A percentile compares a stretch with the other conserved stretches of the same genome.
phyloP scores from a whole-genome alignment of 1,284 basidiomycete species.

The Gymnopus androsaceus region DNA sequence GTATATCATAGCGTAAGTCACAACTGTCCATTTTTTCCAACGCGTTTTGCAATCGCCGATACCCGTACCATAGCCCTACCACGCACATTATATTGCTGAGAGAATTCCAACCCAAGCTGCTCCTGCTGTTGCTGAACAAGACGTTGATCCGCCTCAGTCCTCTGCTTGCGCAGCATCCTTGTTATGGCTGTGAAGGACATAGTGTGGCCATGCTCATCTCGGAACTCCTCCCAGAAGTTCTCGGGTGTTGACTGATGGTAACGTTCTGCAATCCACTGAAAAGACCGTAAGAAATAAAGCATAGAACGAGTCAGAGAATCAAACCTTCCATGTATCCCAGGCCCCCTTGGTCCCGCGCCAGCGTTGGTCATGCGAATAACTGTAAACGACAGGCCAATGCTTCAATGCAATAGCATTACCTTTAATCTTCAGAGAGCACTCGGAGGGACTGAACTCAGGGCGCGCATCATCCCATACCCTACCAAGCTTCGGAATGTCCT shows the following conservation, averaged over 20 bases:
- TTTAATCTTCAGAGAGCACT: slow-evolving; percentile 1
- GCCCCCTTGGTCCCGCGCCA: background rate
- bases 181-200: background rate
- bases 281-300: background rate
- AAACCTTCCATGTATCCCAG: background rate
- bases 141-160: background rate
- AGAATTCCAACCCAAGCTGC: background rate
- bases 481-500: background rate
- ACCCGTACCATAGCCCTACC: background rate
- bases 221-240: background rate
- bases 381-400: background rate
- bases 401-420: background rate
- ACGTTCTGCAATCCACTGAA: background rate
- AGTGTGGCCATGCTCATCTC: background rate
- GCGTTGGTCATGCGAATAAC: background rate
- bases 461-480: background rate
- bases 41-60: background rate
- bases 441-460: background rate
- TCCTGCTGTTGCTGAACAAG: background rate
- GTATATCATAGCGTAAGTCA: too few species aligned
- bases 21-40: background rate
- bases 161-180: background rate
- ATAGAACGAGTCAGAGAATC: too few species aligned
- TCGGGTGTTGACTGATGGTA: background rate
- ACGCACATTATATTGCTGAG: background rate